These are phyloP conservation scores for Penicillium soppii DNA, from an alignment of 495 filamentous ascomycete genomes.

Conservation along the genomic window DNA sequence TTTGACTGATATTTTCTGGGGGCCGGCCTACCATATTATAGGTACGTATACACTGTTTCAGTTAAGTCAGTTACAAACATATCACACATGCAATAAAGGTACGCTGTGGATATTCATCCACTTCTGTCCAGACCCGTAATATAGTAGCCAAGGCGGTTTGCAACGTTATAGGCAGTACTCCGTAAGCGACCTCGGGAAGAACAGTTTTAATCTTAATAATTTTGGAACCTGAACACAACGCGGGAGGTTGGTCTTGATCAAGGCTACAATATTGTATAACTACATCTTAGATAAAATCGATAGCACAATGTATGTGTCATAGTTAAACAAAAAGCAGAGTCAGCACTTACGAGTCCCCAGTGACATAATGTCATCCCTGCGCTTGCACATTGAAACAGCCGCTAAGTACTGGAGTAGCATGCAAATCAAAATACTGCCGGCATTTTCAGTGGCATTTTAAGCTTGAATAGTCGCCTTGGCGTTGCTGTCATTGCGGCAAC, in stretches of 20 bases:
- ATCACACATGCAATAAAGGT: not conserved
- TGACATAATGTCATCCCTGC: constrained; percentile 6
- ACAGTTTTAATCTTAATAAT: not conserved
- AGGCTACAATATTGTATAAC: too few relatives aligned
- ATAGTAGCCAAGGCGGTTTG: not conserved
- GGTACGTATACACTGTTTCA: not conserved
- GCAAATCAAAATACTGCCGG: not conserved
- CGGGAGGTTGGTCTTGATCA: too few relatives aligned
- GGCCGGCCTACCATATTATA: not conserved
- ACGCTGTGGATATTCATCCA: constrained; percentile 4
- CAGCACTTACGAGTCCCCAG: constrained; percentile 2
- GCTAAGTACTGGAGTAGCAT: not conserved
- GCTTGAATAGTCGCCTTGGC: constrained; percentile 20
- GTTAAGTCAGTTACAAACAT: not conserved
- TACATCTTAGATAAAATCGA: too few relatives aligned
- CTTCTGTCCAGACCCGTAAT: not conserved
- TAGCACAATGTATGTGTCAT: too few relatives aligned
- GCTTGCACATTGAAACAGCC: constrained; percentile 1
- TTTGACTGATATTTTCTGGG: not conserved
- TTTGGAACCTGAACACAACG: not conserved
- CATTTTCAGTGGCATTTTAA: constrained; percentile 8
- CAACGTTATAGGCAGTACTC: too few relatives aligned
- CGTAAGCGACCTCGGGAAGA: too few relatives aligned
- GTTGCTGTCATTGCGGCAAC: constrained; percentile 10
- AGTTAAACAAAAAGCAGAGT: not conserved